Evolutionary conservation across 2,329 filamentous ascomycete genomes (phyloP), one percentile per base, ranked within the genome.

Genomic region (Trichoderma guizhouense): DNA sequence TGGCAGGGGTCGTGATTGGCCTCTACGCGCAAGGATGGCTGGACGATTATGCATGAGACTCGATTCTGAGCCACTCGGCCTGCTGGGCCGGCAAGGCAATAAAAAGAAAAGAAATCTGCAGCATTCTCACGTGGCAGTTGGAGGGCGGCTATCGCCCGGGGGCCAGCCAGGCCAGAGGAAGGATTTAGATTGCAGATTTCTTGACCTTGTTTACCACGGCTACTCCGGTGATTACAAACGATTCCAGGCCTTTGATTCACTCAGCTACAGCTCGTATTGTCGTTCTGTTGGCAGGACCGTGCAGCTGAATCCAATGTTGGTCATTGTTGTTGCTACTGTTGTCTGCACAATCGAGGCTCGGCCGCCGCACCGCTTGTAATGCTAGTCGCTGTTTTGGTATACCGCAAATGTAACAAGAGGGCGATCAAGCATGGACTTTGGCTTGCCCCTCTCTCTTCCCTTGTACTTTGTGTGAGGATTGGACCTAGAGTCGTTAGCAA

Each of bases 111-210:
- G 26, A 60, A 60, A 51, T 58, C 51, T 57, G 32, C 64, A 57
- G 64, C 34, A 32, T 36, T 43, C 43, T 69, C 67, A 69, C 67
- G 67, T 69, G 67, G 67, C 57, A 62, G 24, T 62, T 32, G 67
- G 64, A 30, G 21, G 57, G 39, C 30, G 67, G 67, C 57, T 53
- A 28, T 30, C 55, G 39, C 36, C 24, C 36, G 8, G 8, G 18
- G 26, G n/a, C 5, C 34, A 3, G 9, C 51, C 66, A 30, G n/a
- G 65, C 26, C 65, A 26, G 8, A 47, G 24, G 18, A 47, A 47
- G 53, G 55, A 30, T 32, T 34, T 30, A 26, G 24, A 32, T 26
- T 28, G 57, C 57, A 51, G 57, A 68, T 32, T 60, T n/a, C 30
- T n/a, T 36, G 7, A 58, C 15, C 26, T 18, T 28, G 26, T 58